Evolutionary conservation across 2,329 filamentous ascomycete genomes (phyloP), one percentile per base, ranked within the genome.

Genomic region (Nannizzia gypsea): DNA sequence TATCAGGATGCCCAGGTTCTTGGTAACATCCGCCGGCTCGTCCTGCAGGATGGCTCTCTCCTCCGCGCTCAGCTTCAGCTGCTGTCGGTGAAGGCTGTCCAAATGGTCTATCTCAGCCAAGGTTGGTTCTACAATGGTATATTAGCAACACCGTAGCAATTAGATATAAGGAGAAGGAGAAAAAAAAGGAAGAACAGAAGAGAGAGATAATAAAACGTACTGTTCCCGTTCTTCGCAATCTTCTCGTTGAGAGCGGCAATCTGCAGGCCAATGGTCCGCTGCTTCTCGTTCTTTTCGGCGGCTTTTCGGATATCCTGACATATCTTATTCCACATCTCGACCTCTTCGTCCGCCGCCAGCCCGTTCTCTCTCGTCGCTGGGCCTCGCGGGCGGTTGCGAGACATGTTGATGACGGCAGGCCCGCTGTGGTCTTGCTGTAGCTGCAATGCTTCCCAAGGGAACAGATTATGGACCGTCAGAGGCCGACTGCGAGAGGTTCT

Each of bases 11-110:
- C 74, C 76, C 57, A 79, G 63, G 61, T 78, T 79, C 64, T 77
- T 79, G 66, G 78, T 75, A 58, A 79, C 76, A 64, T 78, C 77
- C 60, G 76, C 76, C 13, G 77, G 77, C 60, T 79, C 76, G 56
- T 78, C 74, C 60, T 71, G 71, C 36, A 78, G 71, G 36, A 79
- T 77, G 20, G 74, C 72, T 63, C 73, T 73, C 64, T 80, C 77
- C 48, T 78, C 75, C 61, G 79, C 77, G 56, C 76, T 74, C 46
- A 78, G 69, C 63, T 76, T 77, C 58, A 74, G 66, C 57, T 76
- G 73, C 62, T 77, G 74, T 52, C 77, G 73, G 62, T 78, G 76
- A 54, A 76, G 71, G 54, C 66, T 69, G 62, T 78, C 76, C 20
- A 80, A 71, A 57, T 75, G 71, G 44, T 75, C 73, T 50, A 76